Conservation (phyloP, 2,329 filamentous ascomycete genomes). For the Alternaria angustiovoidea region DNA sequence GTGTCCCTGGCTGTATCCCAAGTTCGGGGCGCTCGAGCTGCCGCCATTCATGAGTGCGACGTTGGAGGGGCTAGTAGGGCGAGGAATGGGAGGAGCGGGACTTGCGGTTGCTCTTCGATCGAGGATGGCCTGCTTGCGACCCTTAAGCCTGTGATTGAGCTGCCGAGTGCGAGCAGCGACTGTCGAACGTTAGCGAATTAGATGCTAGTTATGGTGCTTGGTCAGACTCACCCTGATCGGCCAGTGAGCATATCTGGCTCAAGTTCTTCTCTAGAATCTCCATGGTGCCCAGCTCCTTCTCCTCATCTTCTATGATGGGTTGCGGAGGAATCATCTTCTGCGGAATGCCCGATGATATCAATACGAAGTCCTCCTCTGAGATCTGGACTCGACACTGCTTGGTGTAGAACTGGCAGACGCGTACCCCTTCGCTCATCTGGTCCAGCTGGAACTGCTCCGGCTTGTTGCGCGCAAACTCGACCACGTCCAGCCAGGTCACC, state of each 20-base stretch:
- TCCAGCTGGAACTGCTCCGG: constrained; percentile 79
- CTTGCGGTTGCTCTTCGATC: constrained; percentile 65
- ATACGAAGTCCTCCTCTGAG: constrained; percentile 83
- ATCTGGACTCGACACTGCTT: constrained; percentile 86
- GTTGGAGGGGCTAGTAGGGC: constrained; percentile 51
- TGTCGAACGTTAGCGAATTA: constrained; percentile 34
- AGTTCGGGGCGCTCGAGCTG: constrained; percentile 30
- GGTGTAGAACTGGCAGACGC: constrained; percentile 81
- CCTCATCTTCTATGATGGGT: constrained; percentile 84
- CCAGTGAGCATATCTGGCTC: constrained; percentile 77
- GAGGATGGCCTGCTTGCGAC: constrained; percentile 75
- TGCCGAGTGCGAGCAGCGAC: constrained; percentile 76
- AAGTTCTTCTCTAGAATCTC: constrained; percentile 84
- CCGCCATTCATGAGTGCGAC: constrained; percentile 54
- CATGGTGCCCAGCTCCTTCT: constrained; percentile 82
- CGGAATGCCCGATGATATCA: constrained; percentile 83
- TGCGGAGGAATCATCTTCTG: constrained; percentile 83
- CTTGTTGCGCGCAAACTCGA: constrained; percentile 82
- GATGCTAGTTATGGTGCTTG: not conserved
- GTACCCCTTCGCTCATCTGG: constrained; percentile 71
- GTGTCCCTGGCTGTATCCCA: constrained; percentile 15
- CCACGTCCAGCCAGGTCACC: constrained; percentile 84
- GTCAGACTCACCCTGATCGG: constrained; percentile 70
- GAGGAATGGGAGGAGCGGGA: constrained; percentile 41
- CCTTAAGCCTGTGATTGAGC: constrained; percentile 81